phyloP scores from a whole-genome alignment of 805 yeast species.

The Citeromyces nyonsensis region DNA sequence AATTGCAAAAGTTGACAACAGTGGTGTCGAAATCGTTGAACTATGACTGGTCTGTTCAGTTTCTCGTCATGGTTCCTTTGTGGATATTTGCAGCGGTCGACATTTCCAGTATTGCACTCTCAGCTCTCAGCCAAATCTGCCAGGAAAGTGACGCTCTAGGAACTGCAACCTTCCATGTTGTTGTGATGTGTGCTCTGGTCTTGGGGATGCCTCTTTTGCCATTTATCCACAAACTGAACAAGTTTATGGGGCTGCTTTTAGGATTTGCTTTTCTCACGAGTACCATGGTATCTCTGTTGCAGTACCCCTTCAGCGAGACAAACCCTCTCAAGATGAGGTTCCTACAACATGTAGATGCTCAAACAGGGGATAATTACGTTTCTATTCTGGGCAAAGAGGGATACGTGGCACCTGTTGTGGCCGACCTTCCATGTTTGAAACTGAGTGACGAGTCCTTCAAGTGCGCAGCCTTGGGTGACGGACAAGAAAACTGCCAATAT shows the following conservation, averaged over 20 bases:
- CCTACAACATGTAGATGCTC: conserved; percentile 37
- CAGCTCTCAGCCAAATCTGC: conserved; percentile 54
- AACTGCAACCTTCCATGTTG: conserved; percentile 16
- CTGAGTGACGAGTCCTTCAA: conserved; percentile 5
- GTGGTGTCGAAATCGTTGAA: conserved; percentile 28
- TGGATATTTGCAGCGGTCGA: conserved; percentile 38
- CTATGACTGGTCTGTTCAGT: conserved; percentile 77
- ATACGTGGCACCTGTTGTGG: conserved; percentile 26
- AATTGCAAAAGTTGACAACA: conserved; percentile 10
- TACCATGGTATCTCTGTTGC: conserved; percentile 18
- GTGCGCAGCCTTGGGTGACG: conserved; percentile 25
- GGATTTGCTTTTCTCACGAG: conserved; percentile 21
- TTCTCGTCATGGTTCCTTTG: conserved; percentile 50
- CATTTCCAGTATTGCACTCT: conserved; percentile 37
- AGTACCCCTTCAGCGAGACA: conserved; percentile 40
- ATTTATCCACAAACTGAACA: conserved; percentile 53
- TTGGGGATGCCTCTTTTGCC: conserved; percentile 43
- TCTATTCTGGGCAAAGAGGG: conserved; percentile 35
- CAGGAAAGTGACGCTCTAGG: conserved; percentile 46
- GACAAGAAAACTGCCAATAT: conserved; percentile 37
- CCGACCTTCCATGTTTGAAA: conserved; percentile 54
- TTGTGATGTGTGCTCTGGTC: conserved; percentile 18
- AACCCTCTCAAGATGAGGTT: conserved; percentile 65
- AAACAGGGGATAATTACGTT: conserved; percentile 14
- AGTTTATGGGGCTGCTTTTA: conserved; percentile 25